A percentile compares a stretch with the other conserved stretches of the same genome.
These are phyloP conservation scores for Macroventuria anomochaeta DNA, from an alignment of 2,329 filamentous ascomycete species.

Conservation along the genomic window DNA sequence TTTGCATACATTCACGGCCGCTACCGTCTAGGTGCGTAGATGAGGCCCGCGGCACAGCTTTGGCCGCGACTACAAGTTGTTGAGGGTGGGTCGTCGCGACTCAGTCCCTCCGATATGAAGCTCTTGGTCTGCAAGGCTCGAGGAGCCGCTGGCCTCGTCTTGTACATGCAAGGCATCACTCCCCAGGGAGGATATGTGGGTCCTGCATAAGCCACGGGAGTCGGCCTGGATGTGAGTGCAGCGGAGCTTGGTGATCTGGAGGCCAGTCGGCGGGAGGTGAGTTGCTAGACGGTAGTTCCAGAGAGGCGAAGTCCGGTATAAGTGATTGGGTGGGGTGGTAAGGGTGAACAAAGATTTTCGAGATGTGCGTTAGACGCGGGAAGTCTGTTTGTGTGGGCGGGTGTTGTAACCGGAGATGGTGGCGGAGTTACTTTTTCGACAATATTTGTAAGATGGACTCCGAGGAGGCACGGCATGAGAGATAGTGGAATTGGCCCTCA, in stretches of 20 bases:
- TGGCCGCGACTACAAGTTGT: slow-evolving; percentile 8
- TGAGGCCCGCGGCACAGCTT: slow-evolving; percentile 5
- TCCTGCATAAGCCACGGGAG: slow-evolving; percentile 6
- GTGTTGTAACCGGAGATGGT: background rate
- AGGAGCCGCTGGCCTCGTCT: slow-evolving; percentile 11
- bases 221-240: background rate
- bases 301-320: slow-evolving; percentile 8
- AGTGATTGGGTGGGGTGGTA: slow-evolving; percentile 1
- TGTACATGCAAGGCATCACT: slow-evolving; percentile 5
- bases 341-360: background rate
- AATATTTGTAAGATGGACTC: background rate
- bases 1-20: slow-evolving; percentile 4
- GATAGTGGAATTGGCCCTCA: background rate
- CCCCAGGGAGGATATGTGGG: slow-evolving; percentile 9
- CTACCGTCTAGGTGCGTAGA: slow-evolving; percentile 2
- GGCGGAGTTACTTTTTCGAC: background rate
- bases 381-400: background rate
- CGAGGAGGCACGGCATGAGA: background rate
- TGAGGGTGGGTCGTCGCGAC: slow-evolving; percentile 16
- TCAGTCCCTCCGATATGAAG: background rate
- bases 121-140: slow-evolving; percentile 2
- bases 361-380: slow-evolving; percentile 2
- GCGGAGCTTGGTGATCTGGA: slow-evolving; percentile 5
- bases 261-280: slow-evolving; percentile 6
- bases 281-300: slow-evolving; percentile 5